Base-by-base conservation (phyloP, 129 eudicot genomes). In the Pulicaria dysenterica region DNA sequence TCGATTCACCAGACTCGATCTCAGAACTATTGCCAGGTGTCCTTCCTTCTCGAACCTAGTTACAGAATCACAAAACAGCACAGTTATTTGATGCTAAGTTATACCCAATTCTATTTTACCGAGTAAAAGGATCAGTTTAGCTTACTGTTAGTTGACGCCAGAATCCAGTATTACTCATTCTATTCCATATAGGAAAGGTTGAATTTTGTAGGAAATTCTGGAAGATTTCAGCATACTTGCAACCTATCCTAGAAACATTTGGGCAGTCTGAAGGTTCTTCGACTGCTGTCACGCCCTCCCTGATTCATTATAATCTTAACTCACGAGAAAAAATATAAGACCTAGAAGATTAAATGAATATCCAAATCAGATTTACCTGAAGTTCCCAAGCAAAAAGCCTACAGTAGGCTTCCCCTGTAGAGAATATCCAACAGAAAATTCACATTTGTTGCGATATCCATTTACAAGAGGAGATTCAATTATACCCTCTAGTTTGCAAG, bases 221-320 rank as follows among this genome's bases (percentile, higher is more conserved):
- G 83, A 89, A 87, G 47, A 87, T 70, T 61, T 80, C 74, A 42
- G 96, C 95, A 80, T 93, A 89, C 79, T 72, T 82, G 80, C 88
- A 80, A 70, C 92, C 85, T 76, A 87, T 72, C 48, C 62, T 74
- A 34, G 96, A 93, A 76, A 87, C 89, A 82, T 93, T 93, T 48
- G 89, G 96, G 57, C 98, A 93, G 75, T 93, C 85, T 42, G 76
- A 58, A 55, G 98, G 95, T 70, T 87, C 98, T 72, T 93, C 92
- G 72, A 93, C 92, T 65, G 98, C 95, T 38, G 92, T 89, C 79
- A 89, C 98, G 37, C 98, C 98, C 79, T 89, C 98, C 96, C 98
- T 93, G 68, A 38, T 77, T 41, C 53, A 70, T 42, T 41, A 49
- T 4, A 42, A 34, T 55, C 47, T 41, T 62, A 51, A 34, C 34